Evolutionary conservation across 2,329 filamentous ascomycete genomes (phyloP).

Genomic region (Xylaria multiplex): DNA sequence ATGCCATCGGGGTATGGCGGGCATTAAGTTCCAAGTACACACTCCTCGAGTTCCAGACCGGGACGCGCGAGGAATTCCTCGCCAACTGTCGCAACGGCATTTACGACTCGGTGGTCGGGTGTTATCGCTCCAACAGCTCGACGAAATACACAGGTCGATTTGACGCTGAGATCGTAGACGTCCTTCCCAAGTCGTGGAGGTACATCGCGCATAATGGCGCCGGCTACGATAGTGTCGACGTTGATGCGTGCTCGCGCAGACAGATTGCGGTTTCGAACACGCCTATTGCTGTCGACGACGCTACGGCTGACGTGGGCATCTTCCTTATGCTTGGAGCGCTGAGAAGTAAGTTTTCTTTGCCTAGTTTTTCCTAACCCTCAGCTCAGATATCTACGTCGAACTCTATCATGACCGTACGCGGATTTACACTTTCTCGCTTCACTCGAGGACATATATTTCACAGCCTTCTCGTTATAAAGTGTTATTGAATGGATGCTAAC

Average conservation of each 20-base stretch:
- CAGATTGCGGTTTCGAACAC: constrained; percentile 48
- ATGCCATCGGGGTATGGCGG: constrained; percentile 41
- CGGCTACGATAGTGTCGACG: constrained; percentile 70
- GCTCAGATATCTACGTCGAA: background rate
- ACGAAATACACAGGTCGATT: constrained; percentile 50
- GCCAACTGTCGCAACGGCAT: constrained; percentile 40
- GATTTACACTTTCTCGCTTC: background rate
- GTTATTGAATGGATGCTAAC: constrained; percentile 12
- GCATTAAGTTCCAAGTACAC: constrained; percentile 44
- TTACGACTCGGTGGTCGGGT: constrained; percentile 44
- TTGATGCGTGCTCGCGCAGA: constrained; percentile 58
- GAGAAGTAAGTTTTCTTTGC: constrained; percentile 45
- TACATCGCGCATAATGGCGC: constrained; percentile 66
- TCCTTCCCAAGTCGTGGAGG: constrained; percentile 56
- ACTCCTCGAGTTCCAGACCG: constrained; percentile 41
- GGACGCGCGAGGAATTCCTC: constrained; percentile 44
- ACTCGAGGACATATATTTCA: background rate
- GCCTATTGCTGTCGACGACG: constrained; percentile 54
- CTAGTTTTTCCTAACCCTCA: background rate
- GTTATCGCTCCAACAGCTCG: constrained; percentile 45
- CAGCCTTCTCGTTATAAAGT: background rate
- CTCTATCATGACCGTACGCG: background rate
- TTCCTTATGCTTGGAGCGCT: constrained; percentile 63
- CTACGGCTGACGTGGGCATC: constrained; percentile 60
- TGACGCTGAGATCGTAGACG: constrained; percentile 57